Conservation (phyloP, 768 basidiomycete genomes). For the Tricholoma flavovirens region DNA sequence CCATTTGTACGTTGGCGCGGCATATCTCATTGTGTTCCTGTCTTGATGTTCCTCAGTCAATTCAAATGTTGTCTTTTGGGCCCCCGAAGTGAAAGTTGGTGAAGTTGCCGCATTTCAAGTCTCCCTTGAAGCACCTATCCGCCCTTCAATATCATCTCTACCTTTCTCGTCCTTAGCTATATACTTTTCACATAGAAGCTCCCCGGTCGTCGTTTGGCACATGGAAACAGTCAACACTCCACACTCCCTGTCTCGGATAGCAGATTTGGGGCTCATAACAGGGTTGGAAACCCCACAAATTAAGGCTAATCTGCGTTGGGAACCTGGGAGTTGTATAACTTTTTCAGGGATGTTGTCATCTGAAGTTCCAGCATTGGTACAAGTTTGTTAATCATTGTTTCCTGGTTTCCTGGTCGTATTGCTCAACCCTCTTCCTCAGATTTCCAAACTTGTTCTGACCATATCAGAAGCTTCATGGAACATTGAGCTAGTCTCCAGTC, state of each 20-base stretch:
- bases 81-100: slow-evolving; percentile 50
- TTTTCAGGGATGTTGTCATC: slow-evolving; percentile 57
- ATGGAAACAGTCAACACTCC: slow-evolving; percentile 12
- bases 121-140: slow-evolving; percentile 46
- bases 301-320: slow-evolving; percentile 53
- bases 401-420: slow-evolving; percentile 6
- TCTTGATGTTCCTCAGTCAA: slow-evolving; percentile 44
- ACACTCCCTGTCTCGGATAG: slow-evolving; percentile 27
- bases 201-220: slow-evolving; percentile 51
- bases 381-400: slow-evolving; percentile 34
- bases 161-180: slow-evolving; percentile 59
- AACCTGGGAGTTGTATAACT: slow-evolving; percentile 44
- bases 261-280: slow-evolving; percentile 42
- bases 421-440: slow-evolving; percentile 20
- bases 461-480: slow-evolving; percentile 62
- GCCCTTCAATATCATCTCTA: slow-evolving; percentile 46
- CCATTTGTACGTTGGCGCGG: slow-evolving; percentile 48
- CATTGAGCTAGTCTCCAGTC: slow-evolving; percentile 54
- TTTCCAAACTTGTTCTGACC: slow-evolving; percentile 42
- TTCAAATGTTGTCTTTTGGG: slow-evolving; percentile 67
- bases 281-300: slow-evolving; percentile 18
- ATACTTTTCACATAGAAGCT: slow-evolving; percentile 42
- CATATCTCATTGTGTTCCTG: slow-evolving; percentile 5
- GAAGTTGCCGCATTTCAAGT: slow-evolving; percentile 73
- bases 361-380: slow-evolving; percentile 41